Evolutionary conservation across 2,329 filamentous ascomycete species (phyloP).

Genomic region (Torrubiellomyces zombiae): DNA sequence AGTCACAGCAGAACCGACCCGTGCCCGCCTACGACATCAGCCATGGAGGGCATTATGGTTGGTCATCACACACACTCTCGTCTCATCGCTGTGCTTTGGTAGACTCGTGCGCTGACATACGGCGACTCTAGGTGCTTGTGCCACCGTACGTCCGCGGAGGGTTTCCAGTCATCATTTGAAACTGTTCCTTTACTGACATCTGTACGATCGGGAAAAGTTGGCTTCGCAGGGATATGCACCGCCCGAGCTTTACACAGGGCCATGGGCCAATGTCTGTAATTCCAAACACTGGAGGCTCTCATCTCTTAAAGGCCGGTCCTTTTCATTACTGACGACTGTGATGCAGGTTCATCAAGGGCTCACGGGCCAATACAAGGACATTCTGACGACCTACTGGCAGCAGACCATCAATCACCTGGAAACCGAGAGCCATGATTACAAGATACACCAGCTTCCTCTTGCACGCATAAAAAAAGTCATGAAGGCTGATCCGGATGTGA

Average conservation of each 20-base stretch:
- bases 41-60: constrained; percentile 66
- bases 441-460: constrained; percentile 87
- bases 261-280: constrained; percentile 83
- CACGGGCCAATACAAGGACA: constrained; percentile 84
- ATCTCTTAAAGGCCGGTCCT: too few species aligned
- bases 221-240: constrained; percentile 77
- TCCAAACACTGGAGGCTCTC: too few species aligned
- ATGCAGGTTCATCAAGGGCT: constrained; percentile 83
- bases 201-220: constrained; percentile 38
- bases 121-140: constrained; percentile 28
- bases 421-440: constrained; percentile 92
- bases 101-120: constrained; percentile 7
- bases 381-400: constrained; percentile 97
- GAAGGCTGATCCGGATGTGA: constrained; percentile 98
- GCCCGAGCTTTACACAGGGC: constrained; percentile 83
- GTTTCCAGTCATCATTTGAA: not conserved
- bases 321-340: too few species aligned
- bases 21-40: constrained; percentile 55
- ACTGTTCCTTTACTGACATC: constrained; percentile 9
- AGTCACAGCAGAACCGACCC: constrained; percentile 39
- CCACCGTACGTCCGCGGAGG: constrained; percentile 18
- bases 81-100: constrained; percentile 1
- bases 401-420: constrained; percentile 94
- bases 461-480: constrained; percentile 99
- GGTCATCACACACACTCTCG: constrained; percentile 14